Evolutionary conservation across 768 basidiomycete genomes (phyloP), one percentile per base, ranked within the genome.

Genomic region (Leccinum variicolor): DNA sequence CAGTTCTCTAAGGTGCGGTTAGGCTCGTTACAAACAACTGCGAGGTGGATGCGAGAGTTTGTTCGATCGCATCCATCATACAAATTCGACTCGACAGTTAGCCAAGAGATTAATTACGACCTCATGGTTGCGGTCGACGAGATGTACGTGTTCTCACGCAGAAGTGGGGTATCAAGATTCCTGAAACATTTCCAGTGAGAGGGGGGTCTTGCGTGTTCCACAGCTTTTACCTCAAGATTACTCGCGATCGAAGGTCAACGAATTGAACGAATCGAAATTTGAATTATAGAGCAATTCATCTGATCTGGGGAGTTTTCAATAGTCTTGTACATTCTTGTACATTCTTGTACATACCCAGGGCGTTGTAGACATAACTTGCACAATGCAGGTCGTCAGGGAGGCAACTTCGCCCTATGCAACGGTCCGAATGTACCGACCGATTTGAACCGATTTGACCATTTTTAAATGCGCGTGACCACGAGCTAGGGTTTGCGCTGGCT

Each of bases 21-120:
- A 94, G 94, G 93, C 21, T 79, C 86, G 6, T 77, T 98, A 25
- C 71, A 84, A 69, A 98, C 97, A 0, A 84, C 92, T 7, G 97
- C 97, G 11, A 84, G 86, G 4, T 99, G 94, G 94, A 94, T 97
- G 56, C 84, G 97, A 34, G 81, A 89, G 49, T 98, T 98, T 74
- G 90, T 99, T 45, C 84, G 86, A 25, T 81, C 86, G 2, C 97
- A 99, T 71, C 92, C 95, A 8, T 81, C 77, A n/a, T 99, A 99
- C 76, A 87, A 89, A 71, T 81, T 84, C 51, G 94, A 99, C 74
- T 96, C 94, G n/a, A 88, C 90, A 52, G 92, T 99, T 19, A 89
- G 80, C 52, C 82, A 92, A 66, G 86, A 90, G 73, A 93, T 98
- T 68, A 97, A 94, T 68, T 97, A 95, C 69, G 97, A 99, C 74